phyloP scores from a whole-genome alignment of 345 rosid genomes.

The Salix dunnii region DNA sequence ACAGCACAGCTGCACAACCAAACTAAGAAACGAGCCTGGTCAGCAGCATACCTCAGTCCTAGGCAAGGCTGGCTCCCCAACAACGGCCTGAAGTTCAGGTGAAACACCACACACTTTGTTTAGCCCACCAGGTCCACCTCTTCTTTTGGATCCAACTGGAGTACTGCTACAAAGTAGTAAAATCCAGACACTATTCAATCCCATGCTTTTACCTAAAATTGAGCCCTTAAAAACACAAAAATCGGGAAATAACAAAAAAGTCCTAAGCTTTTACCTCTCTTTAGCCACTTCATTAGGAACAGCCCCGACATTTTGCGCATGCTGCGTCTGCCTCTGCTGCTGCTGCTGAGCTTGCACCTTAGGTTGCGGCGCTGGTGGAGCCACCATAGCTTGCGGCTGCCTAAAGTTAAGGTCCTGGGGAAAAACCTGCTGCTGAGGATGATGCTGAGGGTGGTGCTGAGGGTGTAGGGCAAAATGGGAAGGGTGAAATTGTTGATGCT shows the following conservation, averaged over 20 bases:
- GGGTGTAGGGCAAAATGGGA: constrained; percentile 34
- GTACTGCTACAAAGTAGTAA: constrained; percentile 45
- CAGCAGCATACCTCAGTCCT: constrained; percentile 68
- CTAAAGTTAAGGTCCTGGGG: constrained; percentile 73
- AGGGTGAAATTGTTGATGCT: constrained; percentile 34
- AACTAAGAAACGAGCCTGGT: background rate
- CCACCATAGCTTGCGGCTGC: constrained; percentile 30
- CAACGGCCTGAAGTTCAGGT: constrained; percentile 80
- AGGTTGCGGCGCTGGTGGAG: constrained; percentile 25
- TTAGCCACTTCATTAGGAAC: constrained; percentile 38
- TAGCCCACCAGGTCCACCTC: constrained; percentile 93
- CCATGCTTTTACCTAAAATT: background rate
- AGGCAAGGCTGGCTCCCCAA: constrained; percentile 93
- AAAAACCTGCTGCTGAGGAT: constrained; percentile 8
- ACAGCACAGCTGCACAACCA: background rate
- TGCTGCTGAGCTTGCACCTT: constrained; percentile 26
- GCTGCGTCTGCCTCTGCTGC: constrained; percentile 25
- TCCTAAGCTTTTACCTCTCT: constrained; percentile 53
- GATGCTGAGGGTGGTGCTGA: constrained; percentile 26
- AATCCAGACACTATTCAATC: constrained; percentile 6
- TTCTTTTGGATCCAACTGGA: constrained; percentile 72
- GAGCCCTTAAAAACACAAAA: background rate
- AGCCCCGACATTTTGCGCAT: constrained; percentile 23
- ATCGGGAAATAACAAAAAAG: background rate
- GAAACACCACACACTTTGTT: constrained; percentile 96